These are phyloP conservation scores for Cardamine resedifolia DNA, from an alignment of 345 rosid genomes.

Conservation along the genomic window DNA sequence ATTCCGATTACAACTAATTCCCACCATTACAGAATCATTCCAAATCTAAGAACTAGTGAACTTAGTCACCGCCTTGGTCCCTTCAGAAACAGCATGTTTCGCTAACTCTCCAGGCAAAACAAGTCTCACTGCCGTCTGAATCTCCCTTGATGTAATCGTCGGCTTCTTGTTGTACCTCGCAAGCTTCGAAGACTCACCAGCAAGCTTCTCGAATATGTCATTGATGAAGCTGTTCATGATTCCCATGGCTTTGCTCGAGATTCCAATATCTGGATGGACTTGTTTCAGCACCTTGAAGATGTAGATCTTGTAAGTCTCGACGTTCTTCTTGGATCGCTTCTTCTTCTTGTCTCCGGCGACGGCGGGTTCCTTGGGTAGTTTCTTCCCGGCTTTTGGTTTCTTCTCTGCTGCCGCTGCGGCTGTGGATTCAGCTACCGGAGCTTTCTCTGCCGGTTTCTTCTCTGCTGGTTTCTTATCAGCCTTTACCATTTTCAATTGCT, in stretches of 20 bases:
- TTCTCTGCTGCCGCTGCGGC: conserved; percentile 43
- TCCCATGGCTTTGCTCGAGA: conserved; percentile 42
- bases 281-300: conserved; percentile 61
- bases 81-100: conserved; percentile 40
- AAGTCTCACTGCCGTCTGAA: conserved; percentile 41
- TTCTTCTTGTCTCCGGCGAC: conserved; percentile 52
- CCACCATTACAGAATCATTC: not conserved
- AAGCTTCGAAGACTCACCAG: conserved; percentile 50
- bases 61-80: conserved; percentile 37
- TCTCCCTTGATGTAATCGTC: conserved; percentile 55
- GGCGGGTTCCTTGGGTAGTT: conserved; percentile 44
- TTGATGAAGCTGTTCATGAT: conserved; percentile 44
- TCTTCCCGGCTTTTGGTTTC: conserved; percentile 60
- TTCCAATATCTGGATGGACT: conserved; percentile 56
- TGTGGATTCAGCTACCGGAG: conserved; percentile 14
- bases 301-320: conserved; percentile 63
- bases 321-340: conserved; percentile 52
- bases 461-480: conserved; percentile 41
- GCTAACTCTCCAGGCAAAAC: conserved; percentile 39
- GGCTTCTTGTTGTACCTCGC: conserved; percentile 72
- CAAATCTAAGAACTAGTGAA: conserved; percentile 35
- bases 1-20: not conserved
- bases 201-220: conserved; percentile 58
- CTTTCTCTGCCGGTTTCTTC: conserved; percentile 37
- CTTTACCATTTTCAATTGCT: conserved; percentile 13